Evolutionary conservation across 1,139 yeast species (phyloP), one percentile per base, ranked within the genome.

Genomic region (Kurtzmaniella quercitrusa): DNA sequence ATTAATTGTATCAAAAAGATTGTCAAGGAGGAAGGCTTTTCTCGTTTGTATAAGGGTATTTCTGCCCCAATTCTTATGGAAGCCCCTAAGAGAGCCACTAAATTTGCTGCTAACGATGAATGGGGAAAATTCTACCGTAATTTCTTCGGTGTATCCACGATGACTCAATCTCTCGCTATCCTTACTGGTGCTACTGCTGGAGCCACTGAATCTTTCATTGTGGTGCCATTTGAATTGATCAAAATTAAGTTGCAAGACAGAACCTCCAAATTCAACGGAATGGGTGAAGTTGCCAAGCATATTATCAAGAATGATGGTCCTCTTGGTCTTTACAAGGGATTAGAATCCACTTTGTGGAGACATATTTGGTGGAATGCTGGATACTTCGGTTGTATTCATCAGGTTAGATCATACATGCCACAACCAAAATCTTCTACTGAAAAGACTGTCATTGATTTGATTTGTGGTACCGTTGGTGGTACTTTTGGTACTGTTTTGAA

Each of bases 181-280:
- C 74, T 93, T 57, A 88, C 97, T 42, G 99, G 98, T 68, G 98
- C 98, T 33, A 87, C 96, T 47, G 98, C 98, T 14, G 98, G 98
- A 70, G 95, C 96, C 38, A 85, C 95, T 42, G 98, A 93, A 66
- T 81, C 96, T 4, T 88, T 89, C 60, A 96, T 93, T 42, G 98
- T 93, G 46, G 98, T 93, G 39, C 98, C 98, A 15, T 93, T 93
- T 58, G 98, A 93, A 67, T 78, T 93, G 62, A 74, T 82, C 49
- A 82, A 82, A 57, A 93, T 93, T 62, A 80, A 95, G 69, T 76
- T 94, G 58, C 98, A 94, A 68, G 98, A 93, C 68, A 83, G 74
- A 57, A 74, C 85, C 42, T 82, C 95, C 43, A 80, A 80, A 58
- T 91, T 86, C 69, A 84, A 77, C 47, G 95, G 96, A 38, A 91